Evolutionary conservation across 106 monocot genomes (phyloP), one percentile per base, ranked within the genome.

Genomic region (Allium fistulosum): DNA sequence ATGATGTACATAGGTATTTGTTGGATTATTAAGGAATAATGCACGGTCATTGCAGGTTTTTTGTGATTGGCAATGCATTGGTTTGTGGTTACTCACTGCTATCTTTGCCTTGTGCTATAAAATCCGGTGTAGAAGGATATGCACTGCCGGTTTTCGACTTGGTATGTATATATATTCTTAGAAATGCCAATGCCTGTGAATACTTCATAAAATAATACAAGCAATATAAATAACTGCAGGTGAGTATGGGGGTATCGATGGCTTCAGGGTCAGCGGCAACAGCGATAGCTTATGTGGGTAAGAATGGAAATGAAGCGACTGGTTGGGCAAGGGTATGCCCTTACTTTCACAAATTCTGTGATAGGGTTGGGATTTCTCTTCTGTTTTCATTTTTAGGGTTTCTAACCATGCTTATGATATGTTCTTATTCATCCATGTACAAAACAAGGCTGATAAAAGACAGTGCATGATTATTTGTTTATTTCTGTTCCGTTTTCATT

Each of bases 41-140:
- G 56, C 16, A 16, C 2, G 56, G 56, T 69, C 14, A 17, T 7
- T 28, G 12, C 63, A 73, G 68, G 68, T 79, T 79, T 45, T 79
- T 79, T 63, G 55, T 79, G 61, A 18, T 61, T 17, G 78, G 73
- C 47, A 79, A 73, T 63, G 73, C 48, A 17, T 9, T 73, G 9
- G 73, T 51, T 5, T 79, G 68, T 57, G 72, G 7, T 14, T 79
- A 79, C 59, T 67, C 73, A 11, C 26, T 79, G 14, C 0, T 68
- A 9, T 79, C 78, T 2, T 7, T 79, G 78, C 49, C 45, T 1
- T 56, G 52, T 46, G 48, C 63, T 3, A 5, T 48, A 3, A 61
- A 49, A 61, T 10, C 61, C 26, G 2, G 62, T 46, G 63, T 70
- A n/a, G 28, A 62, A 26, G 48, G 66, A 22, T 49, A 68, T 53